Conservation (phyloP, 305 asterid species). For the Striga hermonthica region DNA sequence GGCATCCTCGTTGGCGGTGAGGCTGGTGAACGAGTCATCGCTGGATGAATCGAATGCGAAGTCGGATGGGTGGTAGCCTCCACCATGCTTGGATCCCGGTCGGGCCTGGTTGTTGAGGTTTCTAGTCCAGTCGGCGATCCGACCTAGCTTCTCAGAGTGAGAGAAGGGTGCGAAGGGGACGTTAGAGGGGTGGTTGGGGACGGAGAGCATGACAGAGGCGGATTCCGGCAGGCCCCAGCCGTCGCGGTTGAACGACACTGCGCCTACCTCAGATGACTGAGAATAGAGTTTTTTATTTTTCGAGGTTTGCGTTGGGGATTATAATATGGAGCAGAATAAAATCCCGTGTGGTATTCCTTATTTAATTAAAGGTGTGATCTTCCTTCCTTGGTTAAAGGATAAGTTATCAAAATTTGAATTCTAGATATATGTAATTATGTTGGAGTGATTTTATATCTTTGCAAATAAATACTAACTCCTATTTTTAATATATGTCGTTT, state of each 20-base stretch:
- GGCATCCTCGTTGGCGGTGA: conserved; percentile 77
- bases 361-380: too few species aligned
- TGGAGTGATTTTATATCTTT: too few species aligned
- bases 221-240: conserved; percentile 84
- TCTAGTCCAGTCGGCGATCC: conserved; percentile 91
- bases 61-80: conserved; percentile 50
- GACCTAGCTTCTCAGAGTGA: conserved; percentile 80
- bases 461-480: too few species aligned
- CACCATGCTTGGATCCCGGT: conserved; percentile 58
- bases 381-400: too few species aligned
- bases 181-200: conserved; percentile 52
- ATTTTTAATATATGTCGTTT: too few species aligned
- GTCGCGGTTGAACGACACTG: conserved; percentile 62
- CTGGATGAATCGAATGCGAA: conserved; percentile 91
- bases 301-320: neutral
- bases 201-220: conserved; percentile 34
- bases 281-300: conserved; percentile 40
- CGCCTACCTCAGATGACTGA: conserved; percentile 34
- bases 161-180: conserved; percentile 91
- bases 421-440: too few species aligned
- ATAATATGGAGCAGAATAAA: neutral
- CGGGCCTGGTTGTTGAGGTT: conserved; percentile 42
- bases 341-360: too few species aligned
- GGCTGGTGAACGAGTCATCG: conserved; percentile 81
- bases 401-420: too few species aligned